Percentiles rank a stretch among this genome's conserved stretches.
These are phyloP conservation scores for Brasenia schreberi DNA, from an alignment of 164 flowering plant genomes.

Conservation along the genomic window DNA sequence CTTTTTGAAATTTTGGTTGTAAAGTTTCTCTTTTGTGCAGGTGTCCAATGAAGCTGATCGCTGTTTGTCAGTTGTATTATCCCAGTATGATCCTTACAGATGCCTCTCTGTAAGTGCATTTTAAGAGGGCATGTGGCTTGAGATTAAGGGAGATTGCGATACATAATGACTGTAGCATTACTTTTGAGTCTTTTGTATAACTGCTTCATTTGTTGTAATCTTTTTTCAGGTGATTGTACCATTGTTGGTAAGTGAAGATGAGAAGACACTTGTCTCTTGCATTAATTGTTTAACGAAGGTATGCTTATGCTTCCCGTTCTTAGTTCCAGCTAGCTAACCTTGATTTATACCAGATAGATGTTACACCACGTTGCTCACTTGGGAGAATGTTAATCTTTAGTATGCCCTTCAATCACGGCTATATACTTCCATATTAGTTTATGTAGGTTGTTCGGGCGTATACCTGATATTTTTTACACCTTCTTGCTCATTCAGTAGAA, in stretches of 20 bases:
- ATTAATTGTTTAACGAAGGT: conserved; percentile 57
- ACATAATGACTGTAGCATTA: no score
- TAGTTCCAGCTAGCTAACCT: no score
- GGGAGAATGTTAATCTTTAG: background rate
- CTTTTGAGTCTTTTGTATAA: no score
- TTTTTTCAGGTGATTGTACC: conserved; percentile 18
- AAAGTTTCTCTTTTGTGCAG: conserved; percentile 17
- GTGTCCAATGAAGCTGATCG: conserved; percentile 87
- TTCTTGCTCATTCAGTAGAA: no score
- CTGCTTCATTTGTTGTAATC: no score
- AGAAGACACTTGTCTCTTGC: conserved; percentile 88
- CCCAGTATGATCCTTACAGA: conserved; percentile 84
- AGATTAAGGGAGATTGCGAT: no score
- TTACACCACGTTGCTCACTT: background rate
- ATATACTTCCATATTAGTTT: no score
- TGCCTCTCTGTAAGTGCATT: conserved; percentile 56
- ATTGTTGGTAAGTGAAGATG: conserved; percentile 84
- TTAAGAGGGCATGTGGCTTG: background rate
- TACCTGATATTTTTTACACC: no score
- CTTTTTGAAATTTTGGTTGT: background rate
- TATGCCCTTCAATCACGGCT: no score
- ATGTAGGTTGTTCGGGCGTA: no score
- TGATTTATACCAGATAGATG: background rate
- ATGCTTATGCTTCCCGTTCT: background rate
- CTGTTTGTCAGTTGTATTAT: conserved; percentile 58